Evolutionary conservation across 257 asterid species (phyloP).

Genomic region (Nicotiana otophora): DNA sequence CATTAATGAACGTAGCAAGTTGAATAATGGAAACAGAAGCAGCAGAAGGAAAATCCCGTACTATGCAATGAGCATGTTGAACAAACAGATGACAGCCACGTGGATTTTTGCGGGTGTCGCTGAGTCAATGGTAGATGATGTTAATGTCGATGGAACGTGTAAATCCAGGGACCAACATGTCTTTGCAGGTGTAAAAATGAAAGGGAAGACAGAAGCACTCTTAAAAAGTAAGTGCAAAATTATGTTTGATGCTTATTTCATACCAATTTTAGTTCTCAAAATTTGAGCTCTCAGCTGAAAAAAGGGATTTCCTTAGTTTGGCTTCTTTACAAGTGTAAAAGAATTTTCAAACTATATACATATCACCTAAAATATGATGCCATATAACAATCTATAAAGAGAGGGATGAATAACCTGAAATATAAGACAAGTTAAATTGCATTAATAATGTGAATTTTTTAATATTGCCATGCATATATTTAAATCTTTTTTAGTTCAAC

Average conservation of each 20-base stretch:
- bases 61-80: conserved; percentile 27
- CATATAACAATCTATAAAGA: not conserved
- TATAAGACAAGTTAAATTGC: not conserved
- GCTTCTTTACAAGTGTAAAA: no score
- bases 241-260: not conserved
- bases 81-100: conserved; percentile 26
- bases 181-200: not conserved
- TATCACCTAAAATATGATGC: not conserved
- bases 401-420: not conserved
- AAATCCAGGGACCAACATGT: not conserved
- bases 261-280: not conserved
- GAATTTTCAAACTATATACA: no score
- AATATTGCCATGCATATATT: not conserved
- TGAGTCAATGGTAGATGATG: not conserved
- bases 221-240: not conserved
- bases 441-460: not conserved
- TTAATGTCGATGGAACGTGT: not conserved
- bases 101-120: conserved; percentile 8
- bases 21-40: not conserved
- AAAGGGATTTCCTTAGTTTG: not conserved
- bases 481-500: not conserved
- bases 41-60: conserved; percentile 14
- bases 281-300: not conserved
- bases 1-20: conserved; percentile 18
- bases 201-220: not conserved